phyloP scores from a whole-genome alignment of 2,329 filamentous ascomycete species.

The Clarireedia sp. region DNA sequence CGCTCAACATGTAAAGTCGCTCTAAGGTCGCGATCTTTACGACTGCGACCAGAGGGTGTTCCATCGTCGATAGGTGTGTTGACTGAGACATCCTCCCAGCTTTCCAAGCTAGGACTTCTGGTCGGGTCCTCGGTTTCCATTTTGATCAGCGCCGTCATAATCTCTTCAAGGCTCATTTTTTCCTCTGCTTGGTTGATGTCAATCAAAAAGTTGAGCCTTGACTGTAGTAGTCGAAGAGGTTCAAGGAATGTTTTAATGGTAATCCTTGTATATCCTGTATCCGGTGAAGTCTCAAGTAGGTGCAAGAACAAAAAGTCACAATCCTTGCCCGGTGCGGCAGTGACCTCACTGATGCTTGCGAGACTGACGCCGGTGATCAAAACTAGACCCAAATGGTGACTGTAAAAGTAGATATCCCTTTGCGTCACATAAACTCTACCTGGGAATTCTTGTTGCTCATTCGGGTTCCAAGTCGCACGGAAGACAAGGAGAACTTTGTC shows the following conservation, averaged over 20 bases:
- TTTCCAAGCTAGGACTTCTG: slow-evolving; percentile 69
- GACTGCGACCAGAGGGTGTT: slow-evolving; percentile 34
- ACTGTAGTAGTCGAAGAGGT: slow-evolving; percentile 71
- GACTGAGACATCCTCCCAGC: slow-evolving; percentile 77
- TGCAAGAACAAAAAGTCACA: slow-evolving; percentile 92
- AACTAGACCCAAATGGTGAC: slow-evolving; percentile 85
- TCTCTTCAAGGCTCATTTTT: slow-evolving; percentile 57
- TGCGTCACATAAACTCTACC: slow-evolving; percentile 83
- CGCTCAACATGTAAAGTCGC: slow-evolving; percentile 55
- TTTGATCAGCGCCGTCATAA: slow-evolving; percentile 64
- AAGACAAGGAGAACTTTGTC: slow-evolving; percentile 90
- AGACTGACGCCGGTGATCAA: slow-evolving; percentile 72
- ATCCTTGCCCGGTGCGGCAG: slow-evolving; percentile 78
- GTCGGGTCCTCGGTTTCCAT: slow-evolving; percentile 58
- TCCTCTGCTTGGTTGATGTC: slow-evolving; percentile 69
- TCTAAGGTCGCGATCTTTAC: slow-evolving; percentile 43
- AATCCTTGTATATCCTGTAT: slow-evolving; percentile 41
- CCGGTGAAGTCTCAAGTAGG: slow-evolving; percentile 32
- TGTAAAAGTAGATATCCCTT: slow-evolving; percentile 90
- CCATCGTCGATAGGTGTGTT: slow-evolving; percentile 53
- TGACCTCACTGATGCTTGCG: slow-evolving; percentile 74
- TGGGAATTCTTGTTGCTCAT: slow-evolving; percentile 68
- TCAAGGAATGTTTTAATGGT: slow-evolving; percentile 92
- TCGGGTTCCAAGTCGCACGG: slow-evolving; percentile 75
- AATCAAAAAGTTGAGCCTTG: slow-evolving; percentile 76